Percentiles rank a stretch among this genome's conserved stretches.
These are phyloP conservation scores for Beta vulgaris DNA, from an alignment of 148 eudicot species.

Conservation along the genomic window DNA sequence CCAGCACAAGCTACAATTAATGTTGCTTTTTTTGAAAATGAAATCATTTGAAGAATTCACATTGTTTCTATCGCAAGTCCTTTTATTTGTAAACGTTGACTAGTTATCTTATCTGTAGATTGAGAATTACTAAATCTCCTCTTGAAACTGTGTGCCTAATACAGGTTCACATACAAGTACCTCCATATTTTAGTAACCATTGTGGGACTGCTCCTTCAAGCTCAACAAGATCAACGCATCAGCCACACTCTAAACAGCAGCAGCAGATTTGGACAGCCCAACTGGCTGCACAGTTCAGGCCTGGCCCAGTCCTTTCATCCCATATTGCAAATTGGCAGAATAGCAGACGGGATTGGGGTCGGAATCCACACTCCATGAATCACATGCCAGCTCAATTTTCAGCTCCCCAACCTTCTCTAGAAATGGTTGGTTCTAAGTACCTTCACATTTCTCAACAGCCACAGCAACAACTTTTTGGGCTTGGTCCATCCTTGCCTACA, in stretches of 20 bases:
- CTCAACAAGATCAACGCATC: constrained; percentile 20
- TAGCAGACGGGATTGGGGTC: constrained; percentile 38
- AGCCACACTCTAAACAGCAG: constrained; percentile 32
- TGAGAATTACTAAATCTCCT: background rate
- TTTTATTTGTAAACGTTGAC: too few relatives aligned
- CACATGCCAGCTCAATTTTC: constrained; percentile 29
- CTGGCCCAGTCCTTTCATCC: constrained; percentile 28
- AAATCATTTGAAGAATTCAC: too few relatives aligned
- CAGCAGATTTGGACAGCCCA: constrained; percentile 43
- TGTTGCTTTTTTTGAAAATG: too few relatives aligned
- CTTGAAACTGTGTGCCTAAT: background rate
- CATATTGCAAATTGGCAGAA: constrained; percentile 45
- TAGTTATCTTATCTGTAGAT: background rate
- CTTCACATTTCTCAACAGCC: constrained; percentile 33
- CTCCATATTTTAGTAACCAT: constrained; percentile 32
- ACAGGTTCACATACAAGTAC: constrained; percentile 37
- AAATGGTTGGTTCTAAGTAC: constrained; percentile 34
- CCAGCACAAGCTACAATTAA: too few relatives aligned
- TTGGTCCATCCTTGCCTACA: constrained; percentile 28
- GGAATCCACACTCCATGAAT: constrained; percentile 25
- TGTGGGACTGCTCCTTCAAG: constrained; percentile 25
- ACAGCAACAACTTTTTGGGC: constrained; percentile 33
- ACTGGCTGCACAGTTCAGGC: constrained; percentile 39
- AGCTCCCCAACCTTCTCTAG: constrained; percentile 34
- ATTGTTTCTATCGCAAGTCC: too few relatives aligned